phyloP scores from a whole-genome alignment of 306 rosid genomes.

The Phaseolus lunatus region DNA sequence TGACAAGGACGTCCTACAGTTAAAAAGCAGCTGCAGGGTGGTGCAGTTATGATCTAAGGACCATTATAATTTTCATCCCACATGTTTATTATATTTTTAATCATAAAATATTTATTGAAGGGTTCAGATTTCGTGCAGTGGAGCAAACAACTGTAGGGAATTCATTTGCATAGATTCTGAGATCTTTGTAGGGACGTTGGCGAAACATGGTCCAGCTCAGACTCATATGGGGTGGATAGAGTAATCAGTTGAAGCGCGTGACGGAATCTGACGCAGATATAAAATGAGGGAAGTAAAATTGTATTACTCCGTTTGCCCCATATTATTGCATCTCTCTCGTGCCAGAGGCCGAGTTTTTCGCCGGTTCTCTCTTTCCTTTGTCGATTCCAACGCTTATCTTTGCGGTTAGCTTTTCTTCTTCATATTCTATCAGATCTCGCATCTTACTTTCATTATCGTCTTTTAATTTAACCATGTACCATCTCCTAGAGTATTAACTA shows the following conservation, averaged over 20 bases:
- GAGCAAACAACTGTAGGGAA: not conserved
- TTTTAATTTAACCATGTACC: not conserved
- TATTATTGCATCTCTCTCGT: conserved; percentile 4
- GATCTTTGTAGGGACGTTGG: not conserved
- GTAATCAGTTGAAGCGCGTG: conserved; percentile 38
- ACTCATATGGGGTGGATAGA: conserved; percentile 9
- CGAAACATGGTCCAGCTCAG: not conserved
- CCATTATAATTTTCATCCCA: not conserved
- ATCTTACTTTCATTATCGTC: not conserved
- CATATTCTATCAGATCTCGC: conserved; percentile 33
- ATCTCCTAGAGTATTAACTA: not conserved
- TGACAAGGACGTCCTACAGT: too few relatives aligned
- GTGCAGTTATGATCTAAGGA: too few relatives aligned
- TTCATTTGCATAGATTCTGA: not conserved
- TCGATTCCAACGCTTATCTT: not conserved
- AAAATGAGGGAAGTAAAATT: not conserved
- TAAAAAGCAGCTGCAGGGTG: too few relatives aligned
- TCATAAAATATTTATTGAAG: not conserved
- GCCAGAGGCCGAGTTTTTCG: conserved; percentile 29
- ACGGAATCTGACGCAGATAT: conserved; percentile 24
- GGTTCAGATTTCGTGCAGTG: not conserved
- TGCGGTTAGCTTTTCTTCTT: not conserved
- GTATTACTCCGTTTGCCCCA: not conserved
- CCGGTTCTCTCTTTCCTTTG: not conserved
- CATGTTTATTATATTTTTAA: too few relatives aligned